Conservation (phyloP, 2,329 filamentous ascomycete species). For the Arachnomyces sp. region DNA sequence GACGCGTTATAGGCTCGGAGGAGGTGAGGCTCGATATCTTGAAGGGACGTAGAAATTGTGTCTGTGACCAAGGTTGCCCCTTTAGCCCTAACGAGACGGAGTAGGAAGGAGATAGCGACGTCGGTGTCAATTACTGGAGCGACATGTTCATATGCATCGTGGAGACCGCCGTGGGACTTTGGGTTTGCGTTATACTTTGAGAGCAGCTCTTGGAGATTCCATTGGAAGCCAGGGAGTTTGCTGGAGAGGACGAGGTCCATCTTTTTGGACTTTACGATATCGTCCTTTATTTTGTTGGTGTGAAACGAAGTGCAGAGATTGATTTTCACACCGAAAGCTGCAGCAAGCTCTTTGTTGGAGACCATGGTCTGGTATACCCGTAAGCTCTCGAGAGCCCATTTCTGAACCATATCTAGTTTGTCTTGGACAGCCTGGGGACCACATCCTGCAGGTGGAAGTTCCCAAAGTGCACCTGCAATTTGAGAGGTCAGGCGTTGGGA, state of each 20-base stretch:
- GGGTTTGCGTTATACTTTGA: conserved; percentile 2
- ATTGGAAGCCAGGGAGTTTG: conserved; percentile 2
- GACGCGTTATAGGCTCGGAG: conserved; percentile 28
- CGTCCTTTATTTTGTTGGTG: conserved; percentile 3
- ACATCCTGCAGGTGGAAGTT: conserved; percentile 39
- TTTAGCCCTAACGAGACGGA: conserved; percentile 33
- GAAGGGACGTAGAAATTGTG: conserved; percentile 29
- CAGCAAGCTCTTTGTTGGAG: conserved; percentile 3
- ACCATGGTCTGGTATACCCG: conserved; percentile 36
- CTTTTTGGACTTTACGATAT: conserved; percentile 3
- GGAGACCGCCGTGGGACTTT: not conserved
- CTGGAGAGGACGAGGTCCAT: conserved; percentile 2
- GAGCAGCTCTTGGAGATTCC: not conserved
- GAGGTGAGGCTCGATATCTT: conserved; percentile 28
- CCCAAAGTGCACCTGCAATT: conserved; percentile 42
- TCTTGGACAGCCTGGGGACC: conserved; percentile 35
- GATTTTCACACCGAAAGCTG: conserved; percentile 5
- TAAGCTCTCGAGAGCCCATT: conserved; percentile 19
- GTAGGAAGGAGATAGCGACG: conserved; percentile 36
- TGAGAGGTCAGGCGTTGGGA: conserved; percentile 38
- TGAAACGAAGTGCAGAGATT: conserved; percentile 2
- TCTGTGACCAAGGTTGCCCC: conserved; percentile 34
- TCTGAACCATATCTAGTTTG: conserved; percentile 19
- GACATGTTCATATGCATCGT: conserved; percentile 38
- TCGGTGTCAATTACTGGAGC: conserved; percentile 43